Conservation (phyloP, 1,284 basidiomycete genomes). For the Leccinum fallax region DNA sequence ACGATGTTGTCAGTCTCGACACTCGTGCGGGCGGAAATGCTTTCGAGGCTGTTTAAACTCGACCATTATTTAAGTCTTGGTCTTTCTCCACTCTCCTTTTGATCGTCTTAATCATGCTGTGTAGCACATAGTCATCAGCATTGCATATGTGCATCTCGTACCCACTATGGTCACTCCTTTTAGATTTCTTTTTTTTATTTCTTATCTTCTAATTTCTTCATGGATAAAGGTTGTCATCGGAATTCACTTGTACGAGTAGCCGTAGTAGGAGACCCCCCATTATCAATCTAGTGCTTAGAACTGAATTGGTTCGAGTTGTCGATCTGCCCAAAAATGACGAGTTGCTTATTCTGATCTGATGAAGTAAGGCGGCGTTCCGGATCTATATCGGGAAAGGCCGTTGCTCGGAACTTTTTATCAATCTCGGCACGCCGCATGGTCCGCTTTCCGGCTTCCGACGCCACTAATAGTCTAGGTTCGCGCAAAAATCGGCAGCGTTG, state of each 20-base stretch:
- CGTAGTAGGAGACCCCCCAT: background rate
- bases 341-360: background rate
- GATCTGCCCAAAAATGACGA: conserved; percentile 11
- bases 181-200: conserved; percentile 18
- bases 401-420: conserved; percentile 4
- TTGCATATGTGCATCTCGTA: conserved; percentile 9
- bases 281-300: background rate
- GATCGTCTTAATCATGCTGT: conserved; percentile 17
- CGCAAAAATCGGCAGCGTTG: background rate
- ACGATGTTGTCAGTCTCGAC: conserved; percentile 59
- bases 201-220: conserved; percentile 20
- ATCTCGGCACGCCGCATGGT: background rate
- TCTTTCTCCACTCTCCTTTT: background rate
- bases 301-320: conserved; percentile 18
- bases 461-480: background rate
- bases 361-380: background rate
- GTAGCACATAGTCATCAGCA: conserved; percentile 25
- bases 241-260: conserved; percentile 9
- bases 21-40: conserved; percentile 60
- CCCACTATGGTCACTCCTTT: conserved; percentile 25
- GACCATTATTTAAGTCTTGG: background rate
- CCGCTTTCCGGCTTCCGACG: background rate
- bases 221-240: conserved; percentile 14
- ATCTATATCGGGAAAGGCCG: conserved; percentile 1
- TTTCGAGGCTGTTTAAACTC: conserved; percentile 49